phyloP scores from a whole-genome alignment of 2,329 filamentous ascomycete species.

The Neonectria hederae region DNA sequence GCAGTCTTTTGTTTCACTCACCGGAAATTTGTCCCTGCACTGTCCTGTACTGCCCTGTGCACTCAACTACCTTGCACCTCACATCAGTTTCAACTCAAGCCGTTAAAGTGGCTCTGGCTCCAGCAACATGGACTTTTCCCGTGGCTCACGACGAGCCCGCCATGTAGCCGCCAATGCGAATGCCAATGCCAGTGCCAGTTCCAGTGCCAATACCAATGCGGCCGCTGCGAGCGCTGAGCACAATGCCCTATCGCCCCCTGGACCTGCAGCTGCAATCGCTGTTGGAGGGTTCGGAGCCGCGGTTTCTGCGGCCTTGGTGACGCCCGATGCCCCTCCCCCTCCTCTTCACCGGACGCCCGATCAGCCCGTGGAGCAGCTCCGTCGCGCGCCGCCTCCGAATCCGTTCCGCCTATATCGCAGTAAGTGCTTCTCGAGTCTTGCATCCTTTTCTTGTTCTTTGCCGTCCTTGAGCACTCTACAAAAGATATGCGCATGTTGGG shows the following conservation, averaged over 20 bases:
- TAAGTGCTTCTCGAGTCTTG: slow-evolving; percentile 38
- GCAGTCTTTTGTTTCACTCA: not conserved
- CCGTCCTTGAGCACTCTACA: not conserved
- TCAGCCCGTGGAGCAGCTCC: slow-evolving; percentile 37
- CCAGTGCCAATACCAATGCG: slow-evolving; percentile 19
- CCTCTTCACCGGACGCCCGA: slow-evolving; percentile 42
- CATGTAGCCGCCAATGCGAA: slow-evolving; percentile 40
- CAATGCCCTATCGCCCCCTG: slow-evolving; percentile 7
- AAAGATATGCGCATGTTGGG: not conserved
- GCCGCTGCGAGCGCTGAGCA: slow-evolving; percentile 11
- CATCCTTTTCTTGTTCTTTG: not conserved
- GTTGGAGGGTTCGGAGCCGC: slow-evolving; percentile 30
- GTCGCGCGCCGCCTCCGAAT: slow-evolving; percentile 45
- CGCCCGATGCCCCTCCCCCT: slow-evolving; percentile 35
- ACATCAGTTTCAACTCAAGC: not conserved
- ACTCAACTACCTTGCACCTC: not conserved
- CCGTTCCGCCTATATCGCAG: slow-evolving; percentile 51
- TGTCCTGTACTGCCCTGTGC: not conserved
- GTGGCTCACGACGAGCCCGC: slow-evolving; percentile 45
- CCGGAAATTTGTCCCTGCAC: not conserved
- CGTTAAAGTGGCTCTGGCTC: not conserved
- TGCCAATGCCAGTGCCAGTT: not conserved
- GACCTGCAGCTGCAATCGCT: slow-evolving; percentile 30
- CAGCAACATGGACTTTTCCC: slow-evolving; percentile 42
- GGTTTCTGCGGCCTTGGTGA: slow-evolving; percentile 34